Conservation (phyloP, 768 basidiomycete genomes). For the Leccinum fibrillosum region DNA sequence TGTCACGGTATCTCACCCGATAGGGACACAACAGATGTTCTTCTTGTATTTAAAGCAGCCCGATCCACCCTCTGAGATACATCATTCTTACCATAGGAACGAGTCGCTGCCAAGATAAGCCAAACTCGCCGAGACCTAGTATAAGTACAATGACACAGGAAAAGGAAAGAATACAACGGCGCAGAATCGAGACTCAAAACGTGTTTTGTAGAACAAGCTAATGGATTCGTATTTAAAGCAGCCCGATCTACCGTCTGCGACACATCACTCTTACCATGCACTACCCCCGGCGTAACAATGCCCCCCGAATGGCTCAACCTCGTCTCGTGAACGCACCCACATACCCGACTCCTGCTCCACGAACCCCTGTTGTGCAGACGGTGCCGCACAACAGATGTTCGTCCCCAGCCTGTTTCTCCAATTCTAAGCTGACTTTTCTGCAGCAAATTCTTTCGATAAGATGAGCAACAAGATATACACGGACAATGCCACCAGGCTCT, state of each 20-base stretch:
- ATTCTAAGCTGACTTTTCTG: not conserved
- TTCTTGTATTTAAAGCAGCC: not conserved
- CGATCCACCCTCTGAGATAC: not conserved
- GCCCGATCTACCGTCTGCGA: not conserved
- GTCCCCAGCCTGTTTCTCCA: slow-evolving; percentile 1
- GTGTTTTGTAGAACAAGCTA: not conserved
- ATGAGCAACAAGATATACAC: not conserved
- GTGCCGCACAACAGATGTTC: slow-evolving; percentile 1
- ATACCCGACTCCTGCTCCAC: not conserved
- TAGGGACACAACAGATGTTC: not conserved
- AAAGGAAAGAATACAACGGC: too few species aligned
- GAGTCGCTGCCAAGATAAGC: too few species aligned
- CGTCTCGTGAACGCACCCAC: not conserved
- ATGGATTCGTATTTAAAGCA: not conserved
- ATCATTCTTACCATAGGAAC: not conserved
- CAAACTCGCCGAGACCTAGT: too few species aligned
- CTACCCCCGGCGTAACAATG: not conserved
- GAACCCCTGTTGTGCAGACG: not conserved
- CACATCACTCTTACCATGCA: slow-evolving; percentile 5
- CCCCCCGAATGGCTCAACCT: not conserved
- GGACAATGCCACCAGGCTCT: not conserved
- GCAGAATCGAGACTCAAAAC: too few species aligned
- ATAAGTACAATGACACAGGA: too few species aligned
- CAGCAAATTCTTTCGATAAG: slow-evolving; percentile 9
- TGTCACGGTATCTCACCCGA: not conserved